Evolutionary conservation across 257 asterid species (phyloP).

Genomic region (Solanum pinnatisectum): DNA sequence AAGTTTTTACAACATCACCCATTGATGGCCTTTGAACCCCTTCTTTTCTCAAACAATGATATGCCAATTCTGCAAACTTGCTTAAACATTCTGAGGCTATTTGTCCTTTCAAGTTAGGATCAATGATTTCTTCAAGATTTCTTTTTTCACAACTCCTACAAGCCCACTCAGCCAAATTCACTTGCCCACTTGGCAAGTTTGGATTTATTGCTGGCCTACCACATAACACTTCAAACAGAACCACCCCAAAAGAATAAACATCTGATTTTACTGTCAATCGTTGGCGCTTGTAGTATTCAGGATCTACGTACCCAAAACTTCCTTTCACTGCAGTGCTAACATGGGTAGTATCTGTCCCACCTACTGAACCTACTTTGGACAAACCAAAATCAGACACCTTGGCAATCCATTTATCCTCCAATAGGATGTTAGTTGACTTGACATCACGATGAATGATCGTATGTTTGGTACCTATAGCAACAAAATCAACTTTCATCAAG

Average conservation of each 20-base stretch:
- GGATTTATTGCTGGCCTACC: constrained; percentile 29
- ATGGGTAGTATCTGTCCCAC: constrained; percentile 15
- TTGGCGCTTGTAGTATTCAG: constrained; percentile 44
- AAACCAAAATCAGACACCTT: constrained; percentile 67
- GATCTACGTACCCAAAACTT: constrained; percentile 58
- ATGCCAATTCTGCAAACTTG: constrained; percentile 30
- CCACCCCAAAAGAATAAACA: constrained; percentile 64
- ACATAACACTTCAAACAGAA: constrained; percentile 45
- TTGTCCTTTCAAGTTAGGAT: constrained; percentile 29
- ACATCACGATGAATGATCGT: constrained; percentile 58
- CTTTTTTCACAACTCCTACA: constrained; percentile 21
- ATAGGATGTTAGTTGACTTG: constrained; percentile 51
- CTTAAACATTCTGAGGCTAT: constrained; percentile 40
- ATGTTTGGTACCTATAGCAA: constrained; percentile 2
- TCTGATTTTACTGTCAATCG: constrained; percentile 55
- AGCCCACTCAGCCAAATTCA: constrained; percentile 50
- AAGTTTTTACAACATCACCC: constrained; percentile 50
- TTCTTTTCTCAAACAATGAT: constrained; percentile 27
- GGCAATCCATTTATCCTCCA: constrained; percentile 52
- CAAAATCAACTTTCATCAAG: not conserved
- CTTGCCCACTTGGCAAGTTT: constrained; percentile 18
- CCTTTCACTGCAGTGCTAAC: constrained; percentile 69
- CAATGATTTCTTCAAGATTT: constrained; percentile 26
- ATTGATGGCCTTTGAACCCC: constrained; percentile 41
- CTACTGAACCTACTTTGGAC: constrained; percentile 44